Evolutionary conservation across 352 stramenopile genomes (phyloP).

Genomic region (Sclerospora graminicola): DNA sequence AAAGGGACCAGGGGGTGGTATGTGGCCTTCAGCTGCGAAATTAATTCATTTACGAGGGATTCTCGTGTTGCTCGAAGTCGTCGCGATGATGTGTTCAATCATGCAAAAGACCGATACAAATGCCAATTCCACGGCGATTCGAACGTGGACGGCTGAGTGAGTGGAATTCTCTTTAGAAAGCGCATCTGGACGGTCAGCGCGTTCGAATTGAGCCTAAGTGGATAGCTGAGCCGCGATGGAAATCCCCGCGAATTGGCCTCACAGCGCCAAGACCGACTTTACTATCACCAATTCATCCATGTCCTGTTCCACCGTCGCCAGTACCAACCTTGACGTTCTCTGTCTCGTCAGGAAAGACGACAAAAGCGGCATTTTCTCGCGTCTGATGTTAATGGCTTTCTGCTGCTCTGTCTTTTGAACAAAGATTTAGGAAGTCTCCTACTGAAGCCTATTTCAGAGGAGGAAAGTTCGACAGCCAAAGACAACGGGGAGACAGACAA

Average conservation of each 20-base stretch:
- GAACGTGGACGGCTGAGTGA: too few species aligned
- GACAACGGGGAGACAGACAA: constrained; percentile 1
- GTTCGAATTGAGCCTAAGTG: constrained; percentile 39
- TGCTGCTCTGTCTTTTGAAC: constrained; percentile 38
- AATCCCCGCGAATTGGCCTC: constrained; percentile 14
- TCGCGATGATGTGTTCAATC: too few species aligned
- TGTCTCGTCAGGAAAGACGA: background rate
- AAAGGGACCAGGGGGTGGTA: too few species aligned
- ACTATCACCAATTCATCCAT: constrained; percentile 17
- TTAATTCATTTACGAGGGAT: too few species aligned
- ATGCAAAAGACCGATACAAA: too few species aligned
- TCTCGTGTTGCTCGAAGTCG: too few species aligned
- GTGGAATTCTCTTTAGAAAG: too few species aligned
- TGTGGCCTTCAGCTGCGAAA: too few species aligned
- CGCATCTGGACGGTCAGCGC: constrained; percentile 20
- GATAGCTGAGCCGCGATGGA: constrained; percentile 22
- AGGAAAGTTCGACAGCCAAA: constrained; percentile 5
- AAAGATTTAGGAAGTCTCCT: constrained; percentile 23
- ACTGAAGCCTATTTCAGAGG: constrained; percentile 20
- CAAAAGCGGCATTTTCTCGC: constrained; percentile 29
- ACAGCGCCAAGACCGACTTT: constrained; percentile 7
- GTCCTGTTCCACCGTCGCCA: constrained; percentile 9
- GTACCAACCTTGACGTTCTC: background rate
- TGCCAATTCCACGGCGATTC: too few species aligned
- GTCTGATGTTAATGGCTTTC: constrained; percentile 14